These are phyloP conservation scores for Yamadazyma pseudoaaseri DNA, from an alignment of 1,139 yeast species.

Conservation along the genomic window DNA sequence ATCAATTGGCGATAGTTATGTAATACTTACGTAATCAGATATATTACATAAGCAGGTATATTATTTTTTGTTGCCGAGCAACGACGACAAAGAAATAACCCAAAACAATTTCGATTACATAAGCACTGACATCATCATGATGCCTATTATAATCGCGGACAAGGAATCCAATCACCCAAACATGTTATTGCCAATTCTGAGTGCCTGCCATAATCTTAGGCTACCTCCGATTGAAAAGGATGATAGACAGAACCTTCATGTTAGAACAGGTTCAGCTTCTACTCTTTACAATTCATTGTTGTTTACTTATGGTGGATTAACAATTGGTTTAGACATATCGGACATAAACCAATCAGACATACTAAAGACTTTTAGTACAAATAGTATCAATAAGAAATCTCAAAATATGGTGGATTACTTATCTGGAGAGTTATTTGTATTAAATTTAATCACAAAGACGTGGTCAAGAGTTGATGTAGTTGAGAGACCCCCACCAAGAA, in stretches of 20 bases:
- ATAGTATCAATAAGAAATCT: constrained; percentile 26
- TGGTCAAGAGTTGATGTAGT: constrained; percentile 46
- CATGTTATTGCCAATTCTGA: constrained; percentile 37
- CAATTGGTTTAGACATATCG: constrained; percentile 52
- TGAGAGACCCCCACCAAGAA: constrained; percentile 48
- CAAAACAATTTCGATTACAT: no score
- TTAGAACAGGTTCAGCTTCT: constrained; percentile 67
- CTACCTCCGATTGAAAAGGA: constrained; percentile 49
- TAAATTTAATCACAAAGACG: constrained; percentile 53
- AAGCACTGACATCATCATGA: background rate
- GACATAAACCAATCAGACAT: constrained; percentile 34
- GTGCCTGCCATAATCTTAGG: constrained; percentile 46
- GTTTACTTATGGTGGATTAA: constrained; percentile 68
- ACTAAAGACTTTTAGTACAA: constrained; percentile 25
- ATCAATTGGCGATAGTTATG: background rate
- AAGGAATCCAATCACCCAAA: constrained; percentile 3
- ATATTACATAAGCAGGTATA: no score
- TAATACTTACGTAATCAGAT: background rate
- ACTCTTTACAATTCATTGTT: constrained; percentile 57
- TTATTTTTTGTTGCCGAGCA: no score
- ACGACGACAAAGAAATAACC: no score
- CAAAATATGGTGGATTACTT: constrained; percentile 42
- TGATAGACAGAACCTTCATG: constrained; percentile 49
- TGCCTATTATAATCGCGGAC: background rate
- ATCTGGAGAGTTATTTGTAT: constrained; percentile 54